phyloP scores from a whole-genome alignment of 208 protist species.

The Paratrypanosoma confusum region DNA sequence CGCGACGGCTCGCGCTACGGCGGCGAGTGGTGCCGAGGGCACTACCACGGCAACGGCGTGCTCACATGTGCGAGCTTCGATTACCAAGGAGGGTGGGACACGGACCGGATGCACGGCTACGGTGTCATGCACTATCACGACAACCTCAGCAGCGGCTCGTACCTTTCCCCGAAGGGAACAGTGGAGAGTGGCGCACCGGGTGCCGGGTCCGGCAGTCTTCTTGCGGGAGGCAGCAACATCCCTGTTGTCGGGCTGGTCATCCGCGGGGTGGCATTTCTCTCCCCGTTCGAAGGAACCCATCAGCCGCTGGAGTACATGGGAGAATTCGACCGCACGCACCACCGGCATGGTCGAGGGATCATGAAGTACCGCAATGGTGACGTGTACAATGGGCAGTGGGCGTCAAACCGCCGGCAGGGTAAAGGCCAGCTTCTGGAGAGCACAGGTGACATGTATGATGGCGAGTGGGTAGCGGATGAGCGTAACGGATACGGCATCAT shows the following conservation, averaged over 20 bases:
- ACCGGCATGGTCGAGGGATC: conserved; percentile 55
- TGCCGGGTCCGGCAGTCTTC: neutral
- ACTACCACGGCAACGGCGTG: conserved; percentile 66
- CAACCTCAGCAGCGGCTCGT: conserved; percentile 20
- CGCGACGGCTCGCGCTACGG: conserved; percentile 69
- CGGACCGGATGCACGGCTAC: conserved; percentile 26
- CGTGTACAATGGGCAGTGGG: conserved; percentile 72
- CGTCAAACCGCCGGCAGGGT: conserved; percentile 59
- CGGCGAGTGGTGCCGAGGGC: conserved; percentile 45
- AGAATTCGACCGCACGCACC: conserved; percentile 38
- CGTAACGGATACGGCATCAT: conserved; percentile 65
- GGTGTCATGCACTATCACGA: conserved; percentile 27
- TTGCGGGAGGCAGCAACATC: conserved; percentile 1
- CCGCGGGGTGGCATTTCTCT: conserved; percentile 56
- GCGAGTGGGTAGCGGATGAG: conserved; percentile 60
- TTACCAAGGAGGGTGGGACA: conserved; percentile 59
- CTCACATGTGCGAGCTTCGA: conserved; percentile 52
- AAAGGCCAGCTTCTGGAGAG: conserved; percentile 26
- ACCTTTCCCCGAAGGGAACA: no score
- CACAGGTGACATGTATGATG: conserved; percentile 76
- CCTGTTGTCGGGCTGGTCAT: conserved; percentile 31
- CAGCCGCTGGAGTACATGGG: conserved; percentile 62
- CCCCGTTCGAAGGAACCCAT: conserved; percentile 45
- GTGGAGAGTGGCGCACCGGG: no score
- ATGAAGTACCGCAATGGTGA: conserved; percentile 71